Conservation (phyloP, 495 filamentous ascomycete genomes). For the Aspergillus bridgeri region DNA sequence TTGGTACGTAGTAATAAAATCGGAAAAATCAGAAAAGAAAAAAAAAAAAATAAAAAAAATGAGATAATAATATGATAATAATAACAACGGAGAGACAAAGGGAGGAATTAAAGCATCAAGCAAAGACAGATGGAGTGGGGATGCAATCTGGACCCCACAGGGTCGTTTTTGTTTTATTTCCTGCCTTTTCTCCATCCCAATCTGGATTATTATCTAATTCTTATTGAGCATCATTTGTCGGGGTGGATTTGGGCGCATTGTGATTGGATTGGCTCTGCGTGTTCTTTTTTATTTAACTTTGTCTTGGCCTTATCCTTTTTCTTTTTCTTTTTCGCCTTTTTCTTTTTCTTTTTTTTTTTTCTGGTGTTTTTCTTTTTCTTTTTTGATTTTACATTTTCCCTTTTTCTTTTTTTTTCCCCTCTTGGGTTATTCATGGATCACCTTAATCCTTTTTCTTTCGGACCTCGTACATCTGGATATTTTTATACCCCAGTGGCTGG, state of each 20-base stretch:
- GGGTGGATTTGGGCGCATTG: neutral
- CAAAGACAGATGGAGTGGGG: slow-evolving; percentile 16
- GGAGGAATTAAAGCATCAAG: slow-evolving; percentile 14
- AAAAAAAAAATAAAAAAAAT: slow-evolving; percentile 3
- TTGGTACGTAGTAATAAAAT: slow-evolving; percentile 10
- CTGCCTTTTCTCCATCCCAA: neutral
- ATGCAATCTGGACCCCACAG: slow-evolving; percentile 11
- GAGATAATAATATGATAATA: slow-evolving; percentile 4
- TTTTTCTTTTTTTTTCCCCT: neutral
- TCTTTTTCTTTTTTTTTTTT: neutral
- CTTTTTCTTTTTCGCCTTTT: no score
- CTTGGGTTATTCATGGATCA: neutral
- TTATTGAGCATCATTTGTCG: neutral
- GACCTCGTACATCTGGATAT: neutral
- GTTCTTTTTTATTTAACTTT: neutral
- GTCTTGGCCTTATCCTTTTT: neutral
- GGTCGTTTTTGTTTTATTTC: slow-evolving; percentile 8
- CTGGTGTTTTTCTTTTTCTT: neutral
- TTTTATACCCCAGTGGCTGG: neutral
- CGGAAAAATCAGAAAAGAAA: slow-evolving; percentile 7
- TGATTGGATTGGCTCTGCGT: neutral
- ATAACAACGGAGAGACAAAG: slow-evolving; percentile 15
- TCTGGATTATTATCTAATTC: slow-evolving; percentile 2
- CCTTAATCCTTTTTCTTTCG: neutral
- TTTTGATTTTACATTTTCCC: neutral